Evolutionary conservation across 2,329 filamentous ascomycete genomes (phyloP), one percentile per base, ranked within the genome.

Genomic region (Byssothecium circinans): DNA sequence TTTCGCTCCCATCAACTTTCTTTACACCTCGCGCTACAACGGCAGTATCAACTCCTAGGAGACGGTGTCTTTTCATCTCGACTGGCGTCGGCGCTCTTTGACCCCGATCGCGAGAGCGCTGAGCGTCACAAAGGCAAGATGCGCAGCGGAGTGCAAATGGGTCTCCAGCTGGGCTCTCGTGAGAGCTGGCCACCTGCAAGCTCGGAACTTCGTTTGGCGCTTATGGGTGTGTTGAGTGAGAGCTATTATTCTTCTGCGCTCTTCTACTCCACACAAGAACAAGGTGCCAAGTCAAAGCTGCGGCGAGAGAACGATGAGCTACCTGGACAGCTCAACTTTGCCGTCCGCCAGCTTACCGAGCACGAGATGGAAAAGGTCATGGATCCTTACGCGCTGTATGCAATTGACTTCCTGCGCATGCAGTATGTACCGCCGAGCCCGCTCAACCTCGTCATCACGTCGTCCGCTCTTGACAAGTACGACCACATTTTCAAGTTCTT

Each of bases 111-210:
- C 40, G 85, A 88, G 57, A 88, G 86, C 20, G 87, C 90, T 2
- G 89, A 95, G 65, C 80, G 87, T 35, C 82, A 82, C 41, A 75
- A 81, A 15, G 89, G 89, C 2, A 78, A 86, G 25, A 82, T 88
- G 36, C 81, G 85, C 8, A 71, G 67, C 32, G 88, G 36, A 81
- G 85, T 48, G 75, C 82, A 40, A 12, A 92, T 95, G 78, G 92
- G 94, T 1, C 77, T 97, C 33, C 86, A 91, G 33, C 77, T 97
- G 0, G 88, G 88, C n/a, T 83, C 82, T 2, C 82, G 90, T 60
- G 84, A 89, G 45, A 89, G 80, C 25, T 97, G 94, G 94, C 94
- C 94, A 20, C 94, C 94, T 4, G 91, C 91, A 19, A 95, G 89
- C 68, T 96, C 91, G 0, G 94, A 97, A 68, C 75, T 99, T n/a